Evolutionary conservation across 352 stramenopile species (phyloP), one percentile per base, ranked within the genome.

Genomic region (Phytophthora sansomeana): DNA sequence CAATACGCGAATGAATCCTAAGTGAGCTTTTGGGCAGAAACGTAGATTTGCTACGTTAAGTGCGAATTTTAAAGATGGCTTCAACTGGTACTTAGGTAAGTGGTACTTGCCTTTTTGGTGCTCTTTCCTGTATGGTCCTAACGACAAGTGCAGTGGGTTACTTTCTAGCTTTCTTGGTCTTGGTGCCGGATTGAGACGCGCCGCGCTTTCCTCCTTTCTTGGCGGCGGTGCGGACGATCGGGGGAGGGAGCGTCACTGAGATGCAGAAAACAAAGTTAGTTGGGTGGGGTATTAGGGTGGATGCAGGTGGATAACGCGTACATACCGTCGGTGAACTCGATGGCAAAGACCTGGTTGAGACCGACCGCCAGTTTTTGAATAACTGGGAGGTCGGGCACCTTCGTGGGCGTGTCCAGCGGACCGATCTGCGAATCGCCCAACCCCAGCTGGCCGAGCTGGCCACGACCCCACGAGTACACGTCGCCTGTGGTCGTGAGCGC

Each of bases 311-410:
- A 24, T 3, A 24, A 24, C 21, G 21, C 29, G 51, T 10, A 72
- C 80, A 56, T 75, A 93, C 82, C 75, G 42, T 92, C 58, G 4
- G 86, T 92, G 49, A 86, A 92, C 69, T 94, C 86, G 56, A 94
- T 65, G 8, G 77, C 83, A 51, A 94, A 92, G 29, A 91, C 74
- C 55, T 92, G 80, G 68, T 94, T 92, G n/a, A 78, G 75, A 26
- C 83, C 86, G 9, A 80, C 73, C 30, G 75, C 82, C 36, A 94
- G 24, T 39, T 89, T 87, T 58, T 86, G 64, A 75, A 94, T 90
- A 16, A 48, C 51, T 10, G 82, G 80, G 14, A 94, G 68, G 14
- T 73, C 58, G 5, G 62, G 46, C 7, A 94, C 66, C 51, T 90
- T 86, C 4, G 83, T 90, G 0, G 86, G 83, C 9, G 60, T 78